phyloP scores from a whole-genome alignment of 257 asterid species.

The Solanum ossicruentum region DNA sequence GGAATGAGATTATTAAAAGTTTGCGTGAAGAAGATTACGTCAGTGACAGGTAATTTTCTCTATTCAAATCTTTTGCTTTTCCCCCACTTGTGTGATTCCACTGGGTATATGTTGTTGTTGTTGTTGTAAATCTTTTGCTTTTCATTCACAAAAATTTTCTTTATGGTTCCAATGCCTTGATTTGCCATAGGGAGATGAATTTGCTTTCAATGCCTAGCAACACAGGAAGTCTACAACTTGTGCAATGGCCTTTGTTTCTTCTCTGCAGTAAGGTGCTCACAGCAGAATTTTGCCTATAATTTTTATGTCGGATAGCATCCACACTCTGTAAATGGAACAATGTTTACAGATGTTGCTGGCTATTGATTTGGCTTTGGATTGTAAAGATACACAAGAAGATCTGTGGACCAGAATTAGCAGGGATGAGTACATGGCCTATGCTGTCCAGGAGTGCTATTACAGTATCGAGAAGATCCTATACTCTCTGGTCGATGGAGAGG shows the following conservation, averaged over 20 bases:
- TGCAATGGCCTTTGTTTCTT: constrained; percentile 98
- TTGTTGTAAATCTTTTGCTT: background rate
- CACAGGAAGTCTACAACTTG: constrained; percentile 74
- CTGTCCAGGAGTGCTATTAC: constrained; percentile 91
- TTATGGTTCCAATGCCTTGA: background rate
- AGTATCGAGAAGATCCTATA: constrained; percentile 79
- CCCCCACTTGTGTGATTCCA: too few relatives aligned
- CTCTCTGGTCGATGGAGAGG: constrained; percentile 93
- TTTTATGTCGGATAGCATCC: background rate
- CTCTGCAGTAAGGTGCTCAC: constrained; percentile 82
- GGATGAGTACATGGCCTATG: constrained; percentile 98
- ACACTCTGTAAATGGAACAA: background rate
- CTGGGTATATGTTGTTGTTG: too few relatives aligned
- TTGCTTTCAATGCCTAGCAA: constrained; percentile 98
- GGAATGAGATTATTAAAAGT: constrained; percentile 93
- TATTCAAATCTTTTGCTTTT: background rate
- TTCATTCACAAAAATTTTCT: background rate
- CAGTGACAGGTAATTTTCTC: constrained; percentile 58
- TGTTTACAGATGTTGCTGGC: constrained; percentile 76
- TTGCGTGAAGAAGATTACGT: constrained; percentile 95
- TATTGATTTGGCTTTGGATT: constrained; percentile 90
- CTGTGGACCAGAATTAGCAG: constrained; percentile 84
- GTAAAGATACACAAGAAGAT: constrained; percentile 85
- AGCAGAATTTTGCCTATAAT: background rate
- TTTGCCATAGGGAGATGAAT: constrained; percentile 78